Conservation (phyloP, 106 monocot genomes). For the Narthecium ossifragum region DNA sequence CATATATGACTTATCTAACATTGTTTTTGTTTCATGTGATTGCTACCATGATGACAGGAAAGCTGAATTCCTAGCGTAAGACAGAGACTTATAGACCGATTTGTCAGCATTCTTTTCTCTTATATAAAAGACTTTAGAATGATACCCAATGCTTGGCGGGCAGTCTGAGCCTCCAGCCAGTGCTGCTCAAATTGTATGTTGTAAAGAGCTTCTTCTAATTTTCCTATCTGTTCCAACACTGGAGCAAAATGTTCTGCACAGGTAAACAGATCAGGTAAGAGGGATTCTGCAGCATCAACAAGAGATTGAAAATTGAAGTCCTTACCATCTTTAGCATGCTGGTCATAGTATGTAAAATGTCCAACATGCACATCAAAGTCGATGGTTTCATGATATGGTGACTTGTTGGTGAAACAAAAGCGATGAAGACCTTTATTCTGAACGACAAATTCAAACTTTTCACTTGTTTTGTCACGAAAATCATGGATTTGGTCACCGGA, state of each 20-base stretch:
- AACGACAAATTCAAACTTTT: constrained; percentile 84
- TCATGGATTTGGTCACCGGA: constrained; percentile 76
- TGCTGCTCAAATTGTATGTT: constrained; percentile 96
- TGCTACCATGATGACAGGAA: no score
- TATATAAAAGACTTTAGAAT: not conserved
- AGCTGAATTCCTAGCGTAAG: no score
- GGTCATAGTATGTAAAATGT: constrained; percentile 63
- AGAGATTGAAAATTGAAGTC: not conserved
- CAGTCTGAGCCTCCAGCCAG: constrained; percentile 94
- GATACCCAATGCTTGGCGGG: constrained; percentile 81
- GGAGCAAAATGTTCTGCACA: constrained; percentile 81
- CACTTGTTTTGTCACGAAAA: constrained; percentile 66
- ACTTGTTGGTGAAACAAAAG: constrained; percentile 96
- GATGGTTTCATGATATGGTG: constrained; percentile 94
- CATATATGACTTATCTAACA: no score
- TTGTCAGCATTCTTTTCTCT: not conserved
- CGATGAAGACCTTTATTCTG: constrained; percentile 73
- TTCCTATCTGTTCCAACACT: constrained; percentile 71
- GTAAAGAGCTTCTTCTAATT: constrained; percentile 82
- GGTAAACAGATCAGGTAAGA: constrained; percentile 1
- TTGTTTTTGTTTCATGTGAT: no score
- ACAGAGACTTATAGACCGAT: no score
- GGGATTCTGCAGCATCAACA: not conserved
- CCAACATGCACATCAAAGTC: constrained; percentile 83
- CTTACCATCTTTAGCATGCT: constrained; percentile 96